A percentile compares a stretch with the other conserved stretches of the same genome.
Conservation (phyloP, 148 eudicot genomes). For the Rhododendron ferrugineum region DNA sequence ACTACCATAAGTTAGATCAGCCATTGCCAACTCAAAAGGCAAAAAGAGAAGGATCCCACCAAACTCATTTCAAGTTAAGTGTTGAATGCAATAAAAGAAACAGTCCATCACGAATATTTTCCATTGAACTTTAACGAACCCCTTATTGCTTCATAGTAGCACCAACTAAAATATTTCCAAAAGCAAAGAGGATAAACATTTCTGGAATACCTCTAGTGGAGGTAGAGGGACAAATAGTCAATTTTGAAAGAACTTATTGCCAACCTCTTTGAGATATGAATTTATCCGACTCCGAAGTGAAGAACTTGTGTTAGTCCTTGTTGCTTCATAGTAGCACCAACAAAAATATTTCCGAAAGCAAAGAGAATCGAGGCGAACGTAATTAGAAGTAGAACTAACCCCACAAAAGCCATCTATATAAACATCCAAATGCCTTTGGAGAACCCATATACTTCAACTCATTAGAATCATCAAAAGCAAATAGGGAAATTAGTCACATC, state of each 20-base stretch:
- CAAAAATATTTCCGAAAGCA: no score
- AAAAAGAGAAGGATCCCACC: conserved; percentile 17
- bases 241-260: background rate
- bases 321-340: no score
- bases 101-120: background rate
- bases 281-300: background rate
- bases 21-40: conserved; percentile 9
- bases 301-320: no score
- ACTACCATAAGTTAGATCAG: background rate
- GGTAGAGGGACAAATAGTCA: background rate
- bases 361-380: no score
- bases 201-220: background rate
- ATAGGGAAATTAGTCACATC: background rate
- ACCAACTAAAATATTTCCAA: background rate
- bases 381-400: background rate
- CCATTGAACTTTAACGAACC: background rate
- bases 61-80: conserved; percentile 19
- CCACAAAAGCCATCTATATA: background rate
- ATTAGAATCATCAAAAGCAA: background rate
- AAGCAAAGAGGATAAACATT: background rate
- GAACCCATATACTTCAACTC: background rate
- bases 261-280: background rate
- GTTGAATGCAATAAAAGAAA: conserved; percentile 15
- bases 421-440: background rate
- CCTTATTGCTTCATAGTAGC: background rate